Conservation (phyloP, 2,329 filamentous ascomycete species). For the Microdochium paspali region DNA sequence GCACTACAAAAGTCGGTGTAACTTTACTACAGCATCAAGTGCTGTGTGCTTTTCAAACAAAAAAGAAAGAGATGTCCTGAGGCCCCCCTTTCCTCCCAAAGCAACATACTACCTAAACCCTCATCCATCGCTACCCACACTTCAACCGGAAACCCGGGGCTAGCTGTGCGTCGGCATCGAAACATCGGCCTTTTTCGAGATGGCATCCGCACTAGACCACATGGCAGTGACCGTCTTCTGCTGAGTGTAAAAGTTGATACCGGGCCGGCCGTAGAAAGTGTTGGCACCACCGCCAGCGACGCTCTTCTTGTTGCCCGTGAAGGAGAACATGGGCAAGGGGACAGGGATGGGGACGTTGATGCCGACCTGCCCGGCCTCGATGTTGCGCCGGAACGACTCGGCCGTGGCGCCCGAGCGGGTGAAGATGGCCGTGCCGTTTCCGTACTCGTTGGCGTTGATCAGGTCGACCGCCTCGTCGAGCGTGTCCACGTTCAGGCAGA, state of each 20-base stretch:
- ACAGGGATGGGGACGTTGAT: constrained; percentile 77
- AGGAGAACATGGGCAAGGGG: constrained; percentile 62
- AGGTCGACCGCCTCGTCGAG: constrained; percentile 72
- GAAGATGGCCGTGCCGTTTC: constrained; percentile 81
- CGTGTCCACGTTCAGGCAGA: constrained; percentile 69
- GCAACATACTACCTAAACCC: too few relatives aligned
- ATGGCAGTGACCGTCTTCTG: constrained; percentile 93
- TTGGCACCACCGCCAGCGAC: constrained; percentile 85
- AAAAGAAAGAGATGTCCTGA: too few relatives aligned
- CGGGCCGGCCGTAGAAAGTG: constrained; percentile 92
- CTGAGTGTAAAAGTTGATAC: constrained; percentile 92
- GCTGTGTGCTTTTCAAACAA: too few relatives aligned
- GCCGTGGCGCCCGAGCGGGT: constrained; percentile 70
- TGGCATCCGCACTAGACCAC: constrained; percentile 80
- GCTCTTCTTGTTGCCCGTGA: constrained; percentile 77
- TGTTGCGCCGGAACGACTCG: constrained; percentile 67
- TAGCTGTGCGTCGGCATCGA: constrained; percentile 63
- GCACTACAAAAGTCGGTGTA: too few relatives aligned
- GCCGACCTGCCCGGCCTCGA: constrained; percentile 78
- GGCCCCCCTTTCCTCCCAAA: neutral
- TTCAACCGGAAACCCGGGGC: neutral
- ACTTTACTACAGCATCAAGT: too few relatives aligned
- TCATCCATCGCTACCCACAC: neutral
- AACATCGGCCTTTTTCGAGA: constrained; percentile 75
- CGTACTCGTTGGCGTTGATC: constrained; percentile 81